Conservation (phyloP, 2,329 filamentous ascomycete species). For the Volutella citrinella region DNA sequence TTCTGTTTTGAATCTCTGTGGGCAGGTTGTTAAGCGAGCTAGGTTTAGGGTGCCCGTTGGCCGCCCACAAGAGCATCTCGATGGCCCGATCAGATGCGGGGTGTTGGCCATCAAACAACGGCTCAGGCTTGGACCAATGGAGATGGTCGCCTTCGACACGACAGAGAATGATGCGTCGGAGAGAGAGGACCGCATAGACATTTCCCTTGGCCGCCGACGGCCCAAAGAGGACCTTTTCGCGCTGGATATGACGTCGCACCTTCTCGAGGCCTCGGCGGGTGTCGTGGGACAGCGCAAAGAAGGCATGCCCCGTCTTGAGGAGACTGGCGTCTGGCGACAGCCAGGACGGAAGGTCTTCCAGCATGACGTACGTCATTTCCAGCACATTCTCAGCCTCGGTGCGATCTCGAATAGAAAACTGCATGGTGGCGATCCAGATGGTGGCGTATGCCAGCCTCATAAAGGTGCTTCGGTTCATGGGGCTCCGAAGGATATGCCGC, state of each 20-base stretch:
- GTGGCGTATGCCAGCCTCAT: conserved; percentile 15
- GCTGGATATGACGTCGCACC: conserved; percentile 12
- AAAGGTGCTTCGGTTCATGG: conserved; percentile 15
- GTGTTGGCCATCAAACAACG: conserved; percentile 1
- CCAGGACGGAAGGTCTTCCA: conserved; percentile 15
- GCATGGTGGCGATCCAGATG: conserved; percentile 14
- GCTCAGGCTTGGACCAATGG: conserved; percentile 3
- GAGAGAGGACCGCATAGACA: conserved; percentile 2
- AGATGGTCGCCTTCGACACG: background rate
- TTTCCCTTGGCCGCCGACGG: too few relatives aligned
- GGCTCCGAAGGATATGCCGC: conserved; percentile 18
- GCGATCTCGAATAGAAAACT: conserved; percentile 12
- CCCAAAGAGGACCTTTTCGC: background rate
- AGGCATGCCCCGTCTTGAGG: conserved; percentile 12
- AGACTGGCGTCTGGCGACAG: conserved; percentile 8
- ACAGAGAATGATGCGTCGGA: conserved; percentile 4
- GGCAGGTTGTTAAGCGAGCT: background rate
- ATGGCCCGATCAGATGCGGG: conserved; percentile 1
- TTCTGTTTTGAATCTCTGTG: conserved; percentile 1
- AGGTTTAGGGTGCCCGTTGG: background rate
- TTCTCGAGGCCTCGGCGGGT: conserved; percentile 12
- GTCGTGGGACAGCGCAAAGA: conserved; percentile 14
- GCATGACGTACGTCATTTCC: conserved; percentile 11
- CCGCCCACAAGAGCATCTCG: conserved; percentile 3
- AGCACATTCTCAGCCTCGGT: conserved; percentile 11